Evolutionary conservation across 768 basidiomycete species (phyloP).

Genomic region (Nidularia sp.): DNA sequence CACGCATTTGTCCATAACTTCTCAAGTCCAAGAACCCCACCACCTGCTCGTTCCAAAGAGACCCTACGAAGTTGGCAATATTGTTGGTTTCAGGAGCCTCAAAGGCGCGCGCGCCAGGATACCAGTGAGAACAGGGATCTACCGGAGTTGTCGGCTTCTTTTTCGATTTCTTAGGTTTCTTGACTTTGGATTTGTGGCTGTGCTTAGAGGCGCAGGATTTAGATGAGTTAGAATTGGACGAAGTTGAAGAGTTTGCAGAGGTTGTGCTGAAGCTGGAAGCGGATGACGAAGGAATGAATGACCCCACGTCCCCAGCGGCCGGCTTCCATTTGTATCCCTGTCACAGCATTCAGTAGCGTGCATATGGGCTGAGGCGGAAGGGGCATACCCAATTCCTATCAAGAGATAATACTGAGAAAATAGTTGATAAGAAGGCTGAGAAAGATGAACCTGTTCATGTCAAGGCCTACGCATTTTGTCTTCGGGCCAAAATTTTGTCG

Average conservation of each 20-base stretch:
- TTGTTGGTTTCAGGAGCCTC: slow-evolving; percentile 74
- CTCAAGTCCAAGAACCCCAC: slow-evolving; percentile 71
- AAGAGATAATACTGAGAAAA: slow-evolving; percentile 1
- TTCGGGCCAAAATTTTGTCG: slow-evolving; percentile 48
- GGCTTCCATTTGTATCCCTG: slow-evolving; percentile 72
- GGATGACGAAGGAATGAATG: too few relatives aligned
- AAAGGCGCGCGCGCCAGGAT: slow-evolving; percentile 70
- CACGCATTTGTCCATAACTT: slow-evolving; percentile 82
- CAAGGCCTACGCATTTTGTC: slow-evolving; percentile 61
- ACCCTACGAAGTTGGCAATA: slow-evolving; percentile 63
- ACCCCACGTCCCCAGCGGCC: slow-evolving; percentile 9
- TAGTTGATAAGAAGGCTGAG: neutral
- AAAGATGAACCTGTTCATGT: slow-evolving; percentile 63
- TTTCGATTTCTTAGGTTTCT: neutral
- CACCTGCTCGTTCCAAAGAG: slow-evolving; percentile 36
- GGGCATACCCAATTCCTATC: slow-evolving; percentile 50
- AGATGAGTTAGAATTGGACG: too few relatives aligned
- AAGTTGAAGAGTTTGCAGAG: too few relatives aligned
- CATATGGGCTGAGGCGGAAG: too few relatives aligned
- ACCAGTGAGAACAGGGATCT: slow-evolving; percentile 73
- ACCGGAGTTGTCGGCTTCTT: slow-evolving; percentile 19
- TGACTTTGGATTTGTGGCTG: too few relatives aligned
- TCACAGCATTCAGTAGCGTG: slow-evolving; percentile 37
- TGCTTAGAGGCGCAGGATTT: too few relatives aligned
- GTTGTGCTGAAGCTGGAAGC: too few relatives aligned